These are phyloP conservation scores for Cystobasidium tubakii DNA, from an alignment of 768 basidiomycete species.

Conservation along the genomic window DNA sequence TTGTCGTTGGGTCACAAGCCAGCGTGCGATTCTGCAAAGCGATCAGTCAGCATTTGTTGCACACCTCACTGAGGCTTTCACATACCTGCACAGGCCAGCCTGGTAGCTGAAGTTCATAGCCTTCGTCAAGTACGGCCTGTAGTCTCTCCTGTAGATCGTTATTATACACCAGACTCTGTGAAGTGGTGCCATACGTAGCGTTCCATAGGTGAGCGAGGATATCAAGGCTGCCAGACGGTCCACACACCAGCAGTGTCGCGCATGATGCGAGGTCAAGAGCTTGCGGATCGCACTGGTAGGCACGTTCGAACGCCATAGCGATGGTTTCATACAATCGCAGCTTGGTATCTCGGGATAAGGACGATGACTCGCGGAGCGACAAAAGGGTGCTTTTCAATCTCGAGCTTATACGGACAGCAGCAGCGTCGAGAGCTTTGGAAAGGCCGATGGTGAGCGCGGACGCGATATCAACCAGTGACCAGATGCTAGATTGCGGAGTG, in stretches of 20 bases:
- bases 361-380: neutral
- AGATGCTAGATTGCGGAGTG: neutral
- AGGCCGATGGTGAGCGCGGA: neutral
- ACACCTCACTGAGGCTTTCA: neutral
- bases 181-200: neutral
- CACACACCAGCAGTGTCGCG: neutral
- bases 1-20: too few relatives aligned
- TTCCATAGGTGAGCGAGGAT: slow-evolving; percentile 9
- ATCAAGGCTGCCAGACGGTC: neutral
- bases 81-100: slow-evolving; percentile 11
- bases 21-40: too few relatives aligned
- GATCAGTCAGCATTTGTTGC: too few relatives aligned
- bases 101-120: neutral
- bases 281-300: neutral
- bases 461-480: neutral
- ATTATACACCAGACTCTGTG: neutral
- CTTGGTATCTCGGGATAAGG: neutral
- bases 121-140: neutral
- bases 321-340: neutral
- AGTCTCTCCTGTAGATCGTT: neutral
- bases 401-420: neutral
- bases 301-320: neutral
- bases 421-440: neutral
- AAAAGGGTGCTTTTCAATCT: neutral
- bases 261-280: neutral